Evolutionary conservation across 192 early-diverging fungal genomes (phyloP), one percentile per base, ranked within the genome.

Genomic region (Coemansia sp.): DNA sequence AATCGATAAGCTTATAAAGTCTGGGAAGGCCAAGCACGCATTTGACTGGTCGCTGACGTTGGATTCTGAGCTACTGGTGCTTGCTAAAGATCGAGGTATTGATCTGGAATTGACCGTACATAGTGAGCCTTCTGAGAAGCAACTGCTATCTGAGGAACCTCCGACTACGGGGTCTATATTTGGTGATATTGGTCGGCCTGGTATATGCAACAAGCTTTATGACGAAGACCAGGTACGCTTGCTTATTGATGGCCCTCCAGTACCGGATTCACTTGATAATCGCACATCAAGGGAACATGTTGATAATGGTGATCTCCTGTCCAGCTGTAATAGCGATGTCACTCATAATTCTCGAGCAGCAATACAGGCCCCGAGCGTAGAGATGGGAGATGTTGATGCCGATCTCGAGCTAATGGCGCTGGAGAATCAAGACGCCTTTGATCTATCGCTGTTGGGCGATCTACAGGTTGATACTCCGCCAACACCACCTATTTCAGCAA

Each of bases 141-240:
- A 21, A 32, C 10, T 9, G 1, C 21, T 44, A 27, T 24, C 6
- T 21, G 31, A 56, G 19, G 48, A 19, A 8, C 22, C 19, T 47
- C 14, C 23, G 38, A 30, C 34, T 27, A 31, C 31, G 5, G 54
- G 19, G 1, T 66, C 68, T n/a, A 49, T 63, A 25, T 80, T 80
- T 58, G 68, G 68, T 7, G 57, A 74, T 24, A 74, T 80, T 61
- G 77, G 77, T 19, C 61, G 62, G 54, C 77, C 77, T 0, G 72
- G 77, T 16, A n/a, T 47, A 19, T 71, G 74, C 54, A 69, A 53
- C 58, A 80, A 57, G 64, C 71, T 80, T 7, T 80, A 68, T 26
- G 77, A 71, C 34, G 68, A 80, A 9, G 49, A 53, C 9, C 38
- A 32, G 28, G 53, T 56, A 23, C 41, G 26, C 18, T 26, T 16